Conservation (phyloP, 352 stramenopile genomes). For the Lagenidium giganteum region DNA sequence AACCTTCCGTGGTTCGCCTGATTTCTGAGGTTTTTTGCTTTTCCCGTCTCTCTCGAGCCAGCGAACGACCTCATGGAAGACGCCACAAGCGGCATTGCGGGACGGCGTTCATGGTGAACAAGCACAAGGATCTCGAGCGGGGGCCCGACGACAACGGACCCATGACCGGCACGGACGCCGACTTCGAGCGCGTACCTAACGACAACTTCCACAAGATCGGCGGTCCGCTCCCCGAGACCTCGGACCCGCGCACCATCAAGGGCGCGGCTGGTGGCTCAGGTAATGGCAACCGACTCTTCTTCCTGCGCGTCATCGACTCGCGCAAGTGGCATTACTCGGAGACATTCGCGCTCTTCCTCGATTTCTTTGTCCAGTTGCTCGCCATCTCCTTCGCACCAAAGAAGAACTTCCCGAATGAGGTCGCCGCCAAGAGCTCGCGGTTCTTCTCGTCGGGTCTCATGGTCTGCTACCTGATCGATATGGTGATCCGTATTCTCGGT, state of each 20-base stretch:
- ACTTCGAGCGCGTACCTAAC: constrained; percentile 56
- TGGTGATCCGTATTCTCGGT: constrained; percentile 70
- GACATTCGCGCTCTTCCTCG: constrained; percentile 78
- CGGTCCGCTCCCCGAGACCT: constrained; percentile 58
- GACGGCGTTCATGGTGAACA: background rate
- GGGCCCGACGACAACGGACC: background rate
- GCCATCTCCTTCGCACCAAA: constrained; percentile 74
- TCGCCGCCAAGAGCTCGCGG: constrained; percentile 64
- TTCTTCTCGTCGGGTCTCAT: constrained; percentile 73
- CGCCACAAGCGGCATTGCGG: background rate
- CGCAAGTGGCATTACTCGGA: constrained; percentile 88
- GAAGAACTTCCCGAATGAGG: constrained; percentile 48
- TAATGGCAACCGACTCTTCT: constrained; percentile 72
- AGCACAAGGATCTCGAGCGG: background rate
- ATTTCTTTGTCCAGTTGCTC: constrained; percentile 83
- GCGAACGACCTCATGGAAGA: background rate
- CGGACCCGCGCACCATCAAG: constrained; percentile 70
- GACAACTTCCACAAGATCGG: constrained; percentile 77
- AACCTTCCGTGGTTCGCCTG: too few species aligned
- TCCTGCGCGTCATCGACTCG: constrained; percentile 78
- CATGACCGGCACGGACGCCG: constrained; percentile 24
- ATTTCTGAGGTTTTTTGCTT: too few species aligned
- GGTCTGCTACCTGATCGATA: constrained; percentile 81
- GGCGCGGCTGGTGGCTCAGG: constrained; percentile 12
- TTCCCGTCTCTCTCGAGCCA: background rate